phyloP scores from a whole-genome alignment of 2,329 filamentous ascomycete species.

The Talaromyces sp. region DNA sequence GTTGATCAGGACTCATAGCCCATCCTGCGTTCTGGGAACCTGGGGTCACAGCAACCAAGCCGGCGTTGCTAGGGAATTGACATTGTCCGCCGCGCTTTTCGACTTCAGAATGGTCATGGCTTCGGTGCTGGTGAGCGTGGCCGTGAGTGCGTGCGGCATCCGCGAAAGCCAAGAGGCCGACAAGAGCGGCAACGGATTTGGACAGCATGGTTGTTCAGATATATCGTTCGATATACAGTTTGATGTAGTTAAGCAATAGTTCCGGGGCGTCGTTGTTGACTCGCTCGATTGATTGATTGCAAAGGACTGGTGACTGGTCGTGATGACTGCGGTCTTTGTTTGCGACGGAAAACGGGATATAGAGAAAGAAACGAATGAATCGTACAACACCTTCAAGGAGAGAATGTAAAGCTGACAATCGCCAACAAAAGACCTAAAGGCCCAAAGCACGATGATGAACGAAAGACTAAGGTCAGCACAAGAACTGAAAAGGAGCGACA shows the following conservation, averaged over 20 bases:
- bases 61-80: constrained; percentile 60
- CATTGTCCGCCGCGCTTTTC: constrained; percentile 56
- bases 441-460: constrained; percentile 18
- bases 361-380: neutral
- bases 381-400: constrained; percentile 8
- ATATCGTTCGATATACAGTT: neutral
- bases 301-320: constrained; percentile 5
- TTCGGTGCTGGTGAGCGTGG: constrained; percentile 26
- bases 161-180: constrained; percentile 33
- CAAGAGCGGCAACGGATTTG: constrained; percentile 30
- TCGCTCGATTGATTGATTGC: too few species aligned
- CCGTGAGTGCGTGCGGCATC: constrained; percentile 32
- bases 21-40: constrained; percentile 63
- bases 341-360: neutral
- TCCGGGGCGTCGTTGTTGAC: too few species aligned
- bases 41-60: constrained; percentile 64
- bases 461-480: constrained; percentile 26
- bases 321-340: neutral
- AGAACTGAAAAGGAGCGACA: constrained; percentile 14
- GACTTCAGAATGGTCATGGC: constrained; percentile 21
- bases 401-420: neutral
- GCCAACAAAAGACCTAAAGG: neutral
- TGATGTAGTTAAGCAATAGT: too few species aligned
- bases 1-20: constrained; percentile 71
- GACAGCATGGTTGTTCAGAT: constrained; percentile 28